These are phyloP conservation scores for Streptanthus diversifolius DNA, from an alignment of 345 rosid genomes.

Conservation along the genomic window DNA sequence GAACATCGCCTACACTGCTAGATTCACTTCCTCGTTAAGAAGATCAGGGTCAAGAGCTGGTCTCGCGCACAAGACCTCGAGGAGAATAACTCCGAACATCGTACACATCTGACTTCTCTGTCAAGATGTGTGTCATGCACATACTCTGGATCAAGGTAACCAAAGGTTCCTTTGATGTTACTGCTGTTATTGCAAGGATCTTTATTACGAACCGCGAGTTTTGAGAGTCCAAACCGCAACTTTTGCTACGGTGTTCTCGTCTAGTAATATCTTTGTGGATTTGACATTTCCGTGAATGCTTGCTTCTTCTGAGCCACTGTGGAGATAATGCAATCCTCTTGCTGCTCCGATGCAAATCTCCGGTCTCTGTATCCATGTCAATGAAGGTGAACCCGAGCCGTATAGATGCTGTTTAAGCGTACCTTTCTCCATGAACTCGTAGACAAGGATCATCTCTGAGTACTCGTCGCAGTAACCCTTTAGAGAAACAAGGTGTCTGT, in stretches of 20 bases:
- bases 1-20: conserved; percentile 22
- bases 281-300: conserved; percentile 36
- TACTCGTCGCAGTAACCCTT: conserved; percentile 62
- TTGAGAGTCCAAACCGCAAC: conserved; percentile 30
- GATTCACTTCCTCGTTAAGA: conserved; percentile 14
- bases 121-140: not conserved
- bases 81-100: conserved; percentile 30
- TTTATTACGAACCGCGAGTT: conserved; percentile 23
- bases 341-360: conserved; percentile 38
- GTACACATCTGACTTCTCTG: conserved; percentile 33
- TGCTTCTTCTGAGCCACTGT: conserved; percentile 33
- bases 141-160: conserved; percentile 35
- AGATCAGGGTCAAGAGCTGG: conserved; percentile 6
- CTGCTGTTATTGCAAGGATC: conserved; percentile 11
- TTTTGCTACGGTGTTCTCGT: conserved; percentile 28
- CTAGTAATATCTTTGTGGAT: conserved; percentile 34
- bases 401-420: conserved; percentile 30
- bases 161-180: conserved; percentile 33
- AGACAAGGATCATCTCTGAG: conserved; percentile 36
- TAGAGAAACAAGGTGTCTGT: conserved; percentile 64
- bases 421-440: conserved; percentile 39
- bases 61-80: conserved; percentile 32
- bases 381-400: conserved; percentile 1
- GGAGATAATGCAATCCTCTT: conserved; percentile 28
- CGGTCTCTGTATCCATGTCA: conserved; percentile 30